Percentiles rank a stretch among this genome's conserved stretches.
Conservation (phyloP, 306 rosid genomes). For the Cucurbita maxima region DNA sequence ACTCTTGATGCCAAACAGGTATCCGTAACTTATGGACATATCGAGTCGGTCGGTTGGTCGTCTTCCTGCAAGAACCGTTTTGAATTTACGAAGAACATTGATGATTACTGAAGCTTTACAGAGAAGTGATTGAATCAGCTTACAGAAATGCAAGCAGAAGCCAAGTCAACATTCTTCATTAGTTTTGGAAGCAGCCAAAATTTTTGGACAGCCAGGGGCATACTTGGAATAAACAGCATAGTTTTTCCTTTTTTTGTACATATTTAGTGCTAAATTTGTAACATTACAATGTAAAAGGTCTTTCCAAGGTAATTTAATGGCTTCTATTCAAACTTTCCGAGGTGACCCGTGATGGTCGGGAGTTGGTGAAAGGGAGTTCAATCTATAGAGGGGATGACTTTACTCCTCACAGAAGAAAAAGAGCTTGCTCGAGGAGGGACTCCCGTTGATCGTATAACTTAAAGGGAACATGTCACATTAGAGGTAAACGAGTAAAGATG, state of each 20-base stretch:
- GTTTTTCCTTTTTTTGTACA: not conserved
- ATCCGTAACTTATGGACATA: not conserved
- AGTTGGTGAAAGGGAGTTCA: no score
- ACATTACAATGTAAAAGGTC: not conserved
- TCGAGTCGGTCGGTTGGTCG: not conserved
- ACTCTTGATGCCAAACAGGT: conserved; percentile 1
- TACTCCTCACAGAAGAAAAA: no score
- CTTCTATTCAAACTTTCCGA: not conserved
- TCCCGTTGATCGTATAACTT: not conserved
- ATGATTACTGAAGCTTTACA: not conserved
- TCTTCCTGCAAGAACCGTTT: not conserved
- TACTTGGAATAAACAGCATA: not conserved
- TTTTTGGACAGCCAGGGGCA: not conserved
- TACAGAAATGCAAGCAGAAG: not conserved
- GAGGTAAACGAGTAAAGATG: no score
- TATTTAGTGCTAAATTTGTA: not conserved
- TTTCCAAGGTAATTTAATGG: not conserved
- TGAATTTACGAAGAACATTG: not conserved
- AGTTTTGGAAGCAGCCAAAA: not conserved
- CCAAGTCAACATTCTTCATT: not conserved
- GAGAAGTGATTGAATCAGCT: not conserved
- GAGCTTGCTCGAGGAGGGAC: no score
- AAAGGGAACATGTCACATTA: no score
- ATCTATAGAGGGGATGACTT: no score
- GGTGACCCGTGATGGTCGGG: no score